phyloP scores from a whole-genome alignment of 805 yeast species.

The Starmerella apicola region DNA sequence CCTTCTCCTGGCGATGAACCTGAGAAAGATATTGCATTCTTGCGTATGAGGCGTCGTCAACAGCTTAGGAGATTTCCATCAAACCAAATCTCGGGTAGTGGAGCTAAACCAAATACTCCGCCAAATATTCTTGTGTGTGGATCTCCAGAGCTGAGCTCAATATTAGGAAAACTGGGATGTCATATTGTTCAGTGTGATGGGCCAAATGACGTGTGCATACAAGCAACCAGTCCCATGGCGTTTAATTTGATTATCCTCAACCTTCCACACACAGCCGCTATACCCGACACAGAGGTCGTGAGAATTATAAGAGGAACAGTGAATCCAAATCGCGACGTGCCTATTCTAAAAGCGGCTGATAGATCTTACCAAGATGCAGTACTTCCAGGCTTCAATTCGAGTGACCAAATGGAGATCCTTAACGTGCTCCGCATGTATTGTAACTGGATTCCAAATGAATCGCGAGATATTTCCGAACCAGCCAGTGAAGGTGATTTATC shows the following conservation, averaged over 20 bases:
- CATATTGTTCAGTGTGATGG: slow-evolving; percentile 62
- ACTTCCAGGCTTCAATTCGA: slow-evolving; percentile 38
- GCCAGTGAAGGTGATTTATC: too few relatives aligned
- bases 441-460: slow-evolving; percentile 21
- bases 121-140: slow-evolving; percentile 63
- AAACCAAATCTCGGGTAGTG: not conserved
- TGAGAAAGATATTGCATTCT: slow-evolving; percentile 15
- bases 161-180: slow-evolving; percentile 61
- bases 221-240: slow-evolving; percentile 55
- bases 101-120: slow-evolving; percentile 2
- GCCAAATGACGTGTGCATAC: slow-evolving; percentile 50
- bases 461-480: not conserved
- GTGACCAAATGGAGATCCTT: slow-evolving; percentile 27
- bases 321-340: slow-evolving; percentile 65
- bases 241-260: slow-evolving; percentile 74
- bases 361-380: slow-evolving; percentile 28
- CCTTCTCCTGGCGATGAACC: slow-evolving; percentile 6
- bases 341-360: slow-evolving; percentile 62
- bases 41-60: slow-evolving; percentile 17
- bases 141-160: slow-evolving; percentile 50
- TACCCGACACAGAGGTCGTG: slow-evolving; percentile 12
- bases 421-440: slow-evolving; percentile 26
- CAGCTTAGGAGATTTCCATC: slow-evolving; percentile 11
- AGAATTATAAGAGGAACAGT: slow-evolving; percentile 58
- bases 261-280: slow-evolving; percentile 2